Evolutionary conservation across 2,329 filamentous ascomycete species (phyloP).

Genomic region (Raffaelea arxii): DNA sequence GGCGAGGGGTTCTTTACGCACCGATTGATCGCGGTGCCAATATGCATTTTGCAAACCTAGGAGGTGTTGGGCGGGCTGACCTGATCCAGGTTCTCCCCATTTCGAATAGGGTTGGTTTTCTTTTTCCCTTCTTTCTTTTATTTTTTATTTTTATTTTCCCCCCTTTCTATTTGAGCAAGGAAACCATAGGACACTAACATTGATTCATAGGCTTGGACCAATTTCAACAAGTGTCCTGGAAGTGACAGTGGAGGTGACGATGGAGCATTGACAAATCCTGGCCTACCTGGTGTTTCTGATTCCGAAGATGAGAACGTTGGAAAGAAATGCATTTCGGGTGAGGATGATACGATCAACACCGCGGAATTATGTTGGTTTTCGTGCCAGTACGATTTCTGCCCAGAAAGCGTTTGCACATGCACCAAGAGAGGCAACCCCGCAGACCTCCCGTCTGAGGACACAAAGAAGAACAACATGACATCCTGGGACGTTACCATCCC

Average conservation of each 20-base stretch:
- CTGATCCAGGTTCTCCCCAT: background rate
- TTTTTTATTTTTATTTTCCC: too few species aligned
- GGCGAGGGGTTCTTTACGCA: background rate
- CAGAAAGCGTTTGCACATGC: slow-evolving; percentile 11
- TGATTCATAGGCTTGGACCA: background rate
- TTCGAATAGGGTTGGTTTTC: too few species aligned
- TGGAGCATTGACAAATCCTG: too few species aligned
- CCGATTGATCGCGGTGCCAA: background rate
- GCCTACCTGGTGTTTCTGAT: too few species aligned
- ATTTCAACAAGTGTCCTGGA: background rate
- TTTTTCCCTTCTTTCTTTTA: too few species aligned
- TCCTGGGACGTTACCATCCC: slow-evolving; percentile 12
- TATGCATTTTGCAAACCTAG: background rate
- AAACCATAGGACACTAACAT: too few species aligned
- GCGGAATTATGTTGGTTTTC: slow-evolving; percentile 12
- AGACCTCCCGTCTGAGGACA: slow-evolving; percentile 12
- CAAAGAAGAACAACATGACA: slow-evolving; percentile 5
- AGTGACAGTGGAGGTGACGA: background rate
- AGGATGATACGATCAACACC: too few species aligned
- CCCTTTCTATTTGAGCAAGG: too few species aligned
- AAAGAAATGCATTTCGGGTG: too few species aligned
- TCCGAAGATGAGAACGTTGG: too few species aligned
- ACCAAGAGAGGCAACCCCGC: slow-evolving; percentile 11
- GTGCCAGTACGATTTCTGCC: slow-evolving; percentile 10
- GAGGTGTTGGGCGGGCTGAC: background rate